Evolutionary conservation across 148 eudicot species (phyloP).

Genomic region (Amaranthus hypochondriacus): DNA sequence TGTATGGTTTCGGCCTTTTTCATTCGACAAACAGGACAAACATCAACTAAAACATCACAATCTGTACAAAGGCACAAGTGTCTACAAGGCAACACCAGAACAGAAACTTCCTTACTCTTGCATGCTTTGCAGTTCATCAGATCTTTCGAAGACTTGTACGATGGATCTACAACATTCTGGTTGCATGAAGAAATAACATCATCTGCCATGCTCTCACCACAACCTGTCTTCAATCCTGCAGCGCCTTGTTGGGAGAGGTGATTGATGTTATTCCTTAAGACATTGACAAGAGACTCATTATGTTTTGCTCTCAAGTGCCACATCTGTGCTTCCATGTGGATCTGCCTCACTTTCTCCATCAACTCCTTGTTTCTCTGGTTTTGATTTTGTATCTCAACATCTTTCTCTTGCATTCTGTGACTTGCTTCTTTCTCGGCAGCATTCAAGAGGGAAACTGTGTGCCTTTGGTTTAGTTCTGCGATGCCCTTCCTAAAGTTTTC

Average conservation of each 20-base stretch:
- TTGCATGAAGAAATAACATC: slow-evolving; percentile 30
- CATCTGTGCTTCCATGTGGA: slow-evolving; percentile 23
- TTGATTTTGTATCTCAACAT: slow-evolving; percentile 31
- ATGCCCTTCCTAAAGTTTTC: slow-evolving; percentile 34
- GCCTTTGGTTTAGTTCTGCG: slow-evolving; percentile 30
- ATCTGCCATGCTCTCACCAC: slow-evolving; percentile 32
- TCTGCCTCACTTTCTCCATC: slow-evolving; percentile 29
- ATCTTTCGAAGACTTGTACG: not conserved
- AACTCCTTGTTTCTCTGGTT: slow-evolving; percentile 35
- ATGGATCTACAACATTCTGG: not conserved
- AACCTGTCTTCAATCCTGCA: slow-evolving; percentile 28
- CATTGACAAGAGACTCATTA: slow-evolving; percentile 29
- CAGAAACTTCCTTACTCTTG: slow-evolving; percentile 27
- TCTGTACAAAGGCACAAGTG: slow-evolving; percentile 42
- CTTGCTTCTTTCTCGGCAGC: slow-evolving; percentile 29
- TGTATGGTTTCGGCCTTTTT: slow-evolving; percentile 32
- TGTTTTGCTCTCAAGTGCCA: slow-evolving; percentile 37
- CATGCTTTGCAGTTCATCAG: slow-evolving; percentile 32
- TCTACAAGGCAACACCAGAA: slow-evolving; percentile 40
- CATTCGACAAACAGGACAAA: slow-evolving; percentile 37
- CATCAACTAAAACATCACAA: slow-evolving; percentile 28
- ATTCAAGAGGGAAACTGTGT: slow-evolving; percentile 27
- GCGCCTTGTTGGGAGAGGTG: slow-evolving; percentile 26
- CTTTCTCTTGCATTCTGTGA: slow-evolving; percentile 32
- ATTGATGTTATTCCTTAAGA: slow-evolving; percentile 30